A percentile compares a stretch with the other conserved stretches of the same genome.
Conservation (phyloP, 2,329 filamentous ascomycete species). For the Emericellopsis cladophorae region DNA sequence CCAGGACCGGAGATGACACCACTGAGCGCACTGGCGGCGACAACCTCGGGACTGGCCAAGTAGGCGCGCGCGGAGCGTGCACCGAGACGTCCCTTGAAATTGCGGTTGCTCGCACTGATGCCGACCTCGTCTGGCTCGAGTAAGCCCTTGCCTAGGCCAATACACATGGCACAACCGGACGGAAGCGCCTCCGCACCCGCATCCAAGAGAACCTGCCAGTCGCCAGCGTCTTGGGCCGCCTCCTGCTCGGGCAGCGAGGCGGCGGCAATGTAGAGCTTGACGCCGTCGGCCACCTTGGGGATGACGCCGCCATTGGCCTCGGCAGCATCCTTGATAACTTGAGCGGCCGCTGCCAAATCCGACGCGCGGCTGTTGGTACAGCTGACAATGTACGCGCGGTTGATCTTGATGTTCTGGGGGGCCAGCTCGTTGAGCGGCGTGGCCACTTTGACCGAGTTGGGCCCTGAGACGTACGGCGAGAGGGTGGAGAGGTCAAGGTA, state of each 20-base stretch:
- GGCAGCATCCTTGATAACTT: constrained; percentile 71
- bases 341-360: constrained; percentile 70
- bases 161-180: constrained; percentile 72
- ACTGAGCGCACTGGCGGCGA: constrained; percentile 73
- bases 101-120: constrained; percentile 73
- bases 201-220: constrained; percentile 73
- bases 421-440: constrained; percentile 67
- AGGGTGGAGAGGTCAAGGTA: constrained; percentile 74
- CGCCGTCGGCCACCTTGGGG: constrained; percentile 60
- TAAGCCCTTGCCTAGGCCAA: constrained; percentile 63
- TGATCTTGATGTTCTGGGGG: constrained; percentile 57
- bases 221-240: constrained; percentile 64
- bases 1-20: constrained; percentile 67
- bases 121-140: constrained; percentile 79
- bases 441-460: constrained; percentile 79
- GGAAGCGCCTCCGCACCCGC: constrained; percentile 65
- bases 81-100: constrained; percentile 89
- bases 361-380: constrained; percentile 81
- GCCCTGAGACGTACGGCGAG: constrained; percentile 70
- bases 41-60: constrained; percentile 78
- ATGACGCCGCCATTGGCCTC: constrained; percentile 45
- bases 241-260: constrained; percentile 70
- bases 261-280: constrained; percentile 82
- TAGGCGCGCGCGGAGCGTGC: constrained; percentile 55
- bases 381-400: constrained; percentile 71